phyloP scores from a whole-genome alignment of 2,329 filamentous ascomycete genomes.

The Metarhizium sp. region DNA sequence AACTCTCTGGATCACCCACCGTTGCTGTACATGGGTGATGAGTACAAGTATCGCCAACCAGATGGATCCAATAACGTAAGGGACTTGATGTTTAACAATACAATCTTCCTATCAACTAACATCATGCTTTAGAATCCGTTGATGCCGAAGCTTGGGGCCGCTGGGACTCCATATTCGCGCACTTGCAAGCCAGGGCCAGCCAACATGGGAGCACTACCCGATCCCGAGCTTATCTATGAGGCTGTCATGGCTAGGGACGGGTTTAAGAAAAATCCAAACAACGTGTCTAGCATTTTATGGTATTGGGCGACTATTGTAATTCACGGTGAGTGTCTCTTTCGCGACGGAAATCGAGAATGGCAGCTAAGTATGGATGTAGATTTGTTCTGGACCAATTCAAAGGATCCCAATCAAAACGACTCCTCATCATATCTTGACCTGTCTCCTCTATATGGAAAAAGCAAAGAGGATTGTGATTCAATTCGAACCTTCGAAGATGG shows the following conservation, averaged over 20 bases:
- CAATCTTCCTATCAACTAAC: not conserved
- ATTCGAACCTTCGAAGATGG: slow-evolving; percentile 64
- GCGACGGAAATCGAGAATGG: rapidly evolving
- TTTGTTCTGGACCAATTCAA: slow-evolving; percentile 60
- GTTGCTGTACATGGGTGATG: slow-evolving; percentile 51
- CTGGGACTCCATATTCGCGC: slow-evolving; percentile 57
- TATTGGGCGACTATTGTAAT: slow-evolving; percentile 68
- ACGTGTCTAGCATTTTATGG: slow-evolving; percentile 62
- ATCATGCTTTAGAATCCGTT: slow-evolving; percentile 43
- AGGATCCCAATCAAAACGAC: slow-evolving; percentile 50
- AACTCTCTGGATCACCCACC: slow-evolving; percentile 64
- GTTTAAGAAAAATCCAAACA: slow-evolving; percentile 56
- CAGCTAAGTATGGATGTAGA: slow-evolving; percentile 27
- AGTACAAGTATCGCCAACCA: slow-evolving; percentile 56
- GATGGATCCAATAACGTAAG: slow-evolving; percentile 61
- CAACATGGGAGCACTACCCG: slow-evolving; percentile 56
- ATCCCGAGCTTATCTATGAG: slow-evolving; percentile 55
- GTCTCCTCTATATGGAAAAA: slow-evolving; percentile 62
- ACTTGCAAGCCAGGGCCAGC: slow-evolving; percentile 50
- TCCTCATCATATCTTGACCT: slow-evolving; percentile 66
- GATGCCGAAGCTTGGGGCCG: slow-evolving; percentile 56
- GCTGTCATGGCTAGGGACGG: slow-evolving; percentile 43
- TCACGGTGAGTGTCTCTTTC: slow-evolving; percentile 39
- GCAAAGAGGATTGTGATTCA: slow-evolving; percentile 53
- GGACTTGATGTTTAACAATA: not conserved